A percentile compares a stretch with the other conserved stretches of the same genome.
phyloP scores from a whole-genome alignment of 345 rosid species.

The Carallia pectinifolia region DNA sequence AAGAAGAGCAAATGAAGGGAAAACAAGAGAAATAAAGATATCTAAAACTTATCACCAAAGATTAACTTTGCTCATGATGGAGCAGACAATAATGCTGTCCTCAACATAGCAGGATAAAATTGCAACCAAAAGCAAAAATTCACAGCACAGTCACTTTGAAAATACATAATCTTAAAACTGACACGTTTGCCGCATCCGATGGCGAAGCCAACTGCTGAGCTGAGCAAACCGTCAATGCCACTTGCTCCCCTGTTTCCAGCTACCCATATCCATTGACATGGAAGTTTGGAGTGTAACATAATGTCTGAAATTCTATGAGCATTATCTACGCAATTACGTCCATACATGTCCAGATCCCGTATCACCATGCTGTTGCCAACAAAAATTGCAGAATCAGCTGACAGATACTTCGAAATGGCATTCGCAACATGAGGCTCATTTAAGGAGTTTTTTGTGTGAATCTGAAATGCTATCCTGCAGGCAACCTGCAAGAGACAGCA shows the following conservation, averaged over 20 bases:
- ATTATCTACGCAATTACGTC: slow-evolving; percentile 40
- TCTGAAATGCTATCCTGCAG: slow-evolving; percentile 64
- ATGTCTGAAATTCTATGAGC: slow-evolving; percentile 28
- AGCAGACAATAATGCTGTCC: neutral
- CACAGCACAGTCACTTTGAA: neutral
- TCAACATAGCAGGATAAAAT: neutral
- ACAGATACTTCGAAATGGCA: slow-evolving; percentile 55
- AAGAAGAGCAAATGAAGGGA: no score
- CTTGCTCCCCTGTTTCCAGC: slow-evolving; percentile 98
- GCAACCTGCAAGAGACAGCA: slow-evolving; percentile 53
- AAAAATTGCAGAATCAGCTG: slow-evolving; percentile 69
- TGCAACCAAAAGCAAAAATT: neutral
- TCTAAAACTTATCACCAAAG: neutral
- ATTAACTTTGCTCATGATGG: neutral
- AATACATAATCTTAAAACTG: slow-evolving; percentile 21
- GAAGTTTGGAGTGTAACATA: slow-evolving; percentile 44
- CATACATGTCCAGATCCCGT: slow-evolving; percentile 94
- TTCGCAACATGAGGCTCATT: slow-evolving; percentile 83
- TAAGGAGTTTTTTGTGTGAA: slow-evolving; percentile 53
- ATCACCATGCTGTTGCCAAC: slow-evolving; percentile 94
- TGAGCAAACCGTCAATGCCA: slow-evolving; percentile 96
- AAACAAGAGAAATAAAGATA: no score
- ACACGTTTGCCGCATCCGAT: slow-evolving; percentile 81
- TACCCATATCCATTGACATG: slow-evolving; percentile 60
- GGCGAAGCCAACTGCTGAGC: slow-evolving; percentile 91